Conservation (phyloP, 192 early-diverging fungal genomes). For the Phycomyces blakesleeanus region DNA sequence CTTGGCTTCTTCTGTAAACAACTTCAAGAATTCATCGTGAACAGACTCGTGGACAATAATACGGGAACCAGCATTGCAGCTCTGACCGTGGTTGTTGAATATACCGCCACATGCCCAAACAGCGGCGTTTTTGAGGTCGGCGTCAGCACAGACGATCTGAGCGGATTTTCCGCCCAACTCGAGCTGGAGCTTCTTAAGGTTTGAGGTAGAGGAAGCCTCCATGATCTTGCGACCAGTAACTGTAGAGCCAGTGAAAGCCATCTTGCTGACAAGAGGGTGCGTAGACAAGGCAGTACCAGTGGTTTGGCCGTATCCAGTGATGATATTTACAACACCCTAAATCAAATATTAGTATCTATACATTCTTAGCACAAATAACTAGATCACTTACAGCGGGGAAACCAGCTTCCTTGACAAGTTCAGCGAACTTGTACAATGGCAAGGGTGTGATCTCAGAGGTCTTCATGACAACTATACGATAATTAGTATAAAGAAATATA, state of each 20-base stretch:
- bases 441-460: conserved; percentile 66
- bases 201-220: conserved; percentile 46
- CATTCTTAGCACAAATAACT: background rate
- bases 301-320: conserved; percentile 67
- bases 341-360: background rate
- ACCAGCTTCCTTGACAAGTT: conserved; percentile 66
- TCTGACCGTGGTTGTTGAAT: conserved; percentile 83
- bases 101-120: conserved; percentile 57
- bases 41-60: conserved; percentile 73
- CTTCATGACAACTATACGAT: conserved; percentile 65
- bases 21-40: conserved; percentile 61
- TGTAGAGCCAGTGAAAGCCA: conserved; percentile 76
- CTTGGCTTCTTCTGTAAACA: conserved; percentile 48
- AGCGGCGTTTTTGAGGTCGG: conserved; percentile 67
- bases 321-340: conserved; percentile 76
- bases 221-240: conserved; percentile 61
- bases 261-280: conserved; percentile 55
- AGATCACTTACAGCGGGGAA: conserved; percentile 53
- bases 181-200: conserved; percentile 71
- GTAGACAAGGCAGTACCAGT: conserved; percentile 55
- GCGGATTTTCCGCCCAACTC: conserved; percentile 91
- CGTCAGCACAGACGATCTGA: conserved; percentile 71
- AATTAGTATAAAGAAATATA: background rate
- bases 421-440: conserved; percentile 57
- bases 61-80: conserved; percentile 75